Base-by-base conservation (phyloP, 306 rosid genomes). In the Gastrolobium villosum region DNA sequence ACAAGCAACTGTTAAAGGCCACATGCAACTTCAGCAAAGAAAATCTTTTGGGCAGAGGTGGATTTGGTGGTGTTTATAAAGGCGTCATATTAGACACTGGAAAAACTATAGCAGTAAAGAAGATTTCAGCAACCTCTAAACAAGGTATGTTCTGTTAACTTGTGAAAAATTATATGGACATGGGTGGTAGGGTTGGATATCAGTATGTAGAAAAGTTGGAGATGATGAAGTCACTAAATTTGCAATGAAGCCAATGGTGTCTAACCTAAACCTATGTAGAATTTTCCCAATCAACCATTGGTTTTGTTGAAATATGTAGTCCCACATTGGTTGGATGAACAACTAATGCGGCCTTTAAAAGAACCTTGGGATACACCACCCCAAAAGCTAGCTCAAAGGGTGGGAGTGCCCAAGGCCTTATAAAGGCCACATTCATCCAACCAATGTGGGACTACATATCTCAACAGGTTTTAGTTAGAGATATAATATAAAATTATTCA, bases 51-150 rank as follows among this genome's bases (percentile, higher is more conserved):
- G 94, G 88, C 0, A 76, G 61, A 50, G 91, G 94, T 28, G 91
- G 85, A 14, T 89, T 90, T 77, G 90, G 90, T 34, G 48, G 86
- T 75, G 94, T 90, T 11, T 87, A 90, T 71, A 84, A 85, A 80
- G 94, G 90, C 26, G 11, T 74, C 60, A 6, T 85, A 31, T 41
- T 28, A 4, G 61, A 80, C 70, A 80, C 82, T 55, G 70, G 79
- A 13, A 81, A 69, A 80, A 56, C 74, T 8, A 56, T 87, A 36
- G 91, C 94, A 35, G 85, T 87, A 7, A 87, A 87, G 88, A 87
- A 74, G 81, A 80, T 87, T 73, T 84, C 91, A 8, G 83, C 89
- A 49, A 77, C 84, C 32, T 87, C 91, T 35, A 77, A 84, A 67
- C 86, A 87, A 87, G 94, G 91, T 87, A 67, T 80, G 83, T 69